Evolutionary conservation across 129 eudicot species (phyloP).

Genomic region (Saposhnikovia divaricata): DNA sequence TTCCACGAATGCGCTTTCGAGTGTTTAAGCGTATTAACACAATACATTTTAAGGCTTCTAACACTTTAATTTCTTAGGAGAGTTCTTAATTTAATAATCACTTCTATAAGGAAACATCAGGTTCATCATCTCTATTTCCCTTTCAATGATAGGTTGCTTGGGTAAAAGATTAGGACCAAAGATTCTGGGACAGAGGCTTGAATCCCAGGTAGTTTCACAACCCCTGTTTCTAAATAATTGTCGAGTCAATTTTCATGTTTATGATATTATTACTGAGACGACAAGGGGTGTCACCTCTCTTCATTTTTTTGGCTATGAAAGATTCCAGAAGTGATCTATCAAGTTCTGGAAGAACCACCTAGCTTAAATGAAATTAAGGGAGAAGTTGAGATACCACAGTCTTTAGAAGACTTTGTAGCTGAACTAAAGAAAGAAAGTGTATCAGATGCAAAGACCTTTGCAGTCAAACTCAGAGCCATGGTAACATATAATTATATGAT

Average conservation of each 20-base stretch:
- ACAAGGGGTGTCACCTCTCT: background rate
- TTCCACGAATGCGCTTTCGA: too few relatives aligned
- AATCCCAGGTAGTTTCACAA: conserved; percentile 46
- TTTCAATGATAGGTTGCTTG: conserved; percentile 59
- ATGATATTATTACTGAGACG: background rate
- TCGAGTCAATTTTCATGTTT: background rate
- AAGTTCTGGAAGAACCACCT: conserved; percentile 59
- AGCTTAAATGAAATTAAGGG: conserved; percentile 30
- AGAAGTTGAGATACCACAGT: conserved; percentile 63
- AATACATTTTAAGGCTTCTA: background rate
- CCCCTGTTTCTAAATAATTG: background rate
- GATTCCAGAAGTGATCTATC: conserved; percentile 90
- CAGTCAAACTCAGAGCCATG: conserved; percentile 77
- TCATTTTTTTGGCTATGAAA: conserved; percentile 18
- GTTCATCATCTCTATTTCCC: background rate
- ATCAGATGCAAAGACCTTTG: conserved; percentile 78
- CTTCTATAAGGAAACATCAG: background rate
- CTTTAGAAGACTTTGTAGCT: conserved; percentile 58
- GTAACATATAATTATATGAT: conserved; percentile 22
- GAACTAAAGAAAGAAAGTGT: conserved; percentile 44
- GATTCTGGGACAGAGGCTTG: conserved; percentile 41
- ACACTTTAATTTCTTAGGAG: background rate
- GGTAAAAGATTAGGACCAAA: conserved; percentile 62
- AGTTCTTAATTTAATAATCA: background rate
- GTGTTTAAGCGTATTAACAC: too few relatives aligned